A percentile compares a stretch with the other conserved stretches of the same genome.
phyloP scores from a whole-genome alignment of 2,329 filamentous ascomycete species.

The Aspergillus glaucus region DNA sequence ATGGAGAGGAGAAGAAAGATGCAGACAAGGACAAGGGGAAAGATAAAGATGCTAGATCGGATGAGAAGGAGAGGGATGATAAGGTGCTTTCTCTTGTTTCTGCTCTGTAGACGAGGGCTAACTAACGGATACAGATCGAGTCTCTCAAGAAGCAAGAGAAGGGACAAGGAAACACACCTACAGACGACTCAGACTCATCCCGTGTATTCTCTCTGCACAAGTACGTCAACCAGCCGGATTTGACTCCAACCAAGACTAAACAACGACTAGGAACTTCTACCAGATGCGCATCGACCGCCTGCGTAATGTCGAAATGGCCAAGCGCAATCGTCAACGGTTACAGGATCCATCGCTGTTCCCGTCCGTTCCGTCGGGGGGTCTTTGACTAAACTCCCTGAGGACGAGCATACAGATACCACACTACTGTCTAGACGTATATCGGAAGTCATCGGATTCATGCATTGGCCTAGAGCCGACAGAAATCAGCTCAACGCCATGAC shows the following conservation, averaged over 20 bases:
- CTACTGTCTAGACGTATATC: too few relatives aligned
- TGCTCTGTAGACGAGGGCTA: constrained; percentile 2
- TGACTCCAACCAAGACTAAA: background rate
- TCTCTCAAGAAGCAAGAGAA: constrained; percentile 41
- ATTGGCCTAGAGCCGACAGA: too few relatives aligned
- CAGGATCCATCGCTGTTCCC: constrained; percentile 77
- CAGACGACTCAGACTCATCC: constrained; percentile 64
- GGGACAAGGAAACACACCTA: background rate
- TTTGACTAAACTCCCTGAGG: constrained; percentile 13
- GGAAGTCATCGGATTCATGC: too few relatives aligned
- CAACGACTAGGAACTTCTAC: constrained; percentile 63
- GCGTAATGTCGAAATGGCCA: constrained; percentile 70
- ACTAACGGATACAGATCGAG: constrained; percentile 22
- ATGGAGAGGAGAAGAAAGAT: constrained; percentile 36
- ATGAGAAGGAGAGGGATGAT: constrained; percentile 46
- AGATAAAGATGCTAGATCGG: constrained; percentile 24
- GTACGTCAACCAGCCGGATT: constrained; percentile 38
- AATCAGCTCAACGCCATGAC: background rate
- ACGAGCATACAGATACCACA: background rate
- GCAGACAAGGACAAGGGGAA: constrained; percentile 35
- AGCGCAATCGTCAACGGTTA: constrained; percentile 71
- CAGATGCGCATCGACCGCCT: constrained; percentile 76
- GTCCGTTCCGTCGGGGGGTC: constrained; percentile 63
- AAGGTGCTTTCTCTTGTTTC: constrained; percentile 38
- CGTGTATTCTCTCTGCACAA: constrained; percentile 79